Evolutionary conservation across 768 basidiomycete genomes (phyloP).

Genomic region (Lentinus tigrinus): DNA sequence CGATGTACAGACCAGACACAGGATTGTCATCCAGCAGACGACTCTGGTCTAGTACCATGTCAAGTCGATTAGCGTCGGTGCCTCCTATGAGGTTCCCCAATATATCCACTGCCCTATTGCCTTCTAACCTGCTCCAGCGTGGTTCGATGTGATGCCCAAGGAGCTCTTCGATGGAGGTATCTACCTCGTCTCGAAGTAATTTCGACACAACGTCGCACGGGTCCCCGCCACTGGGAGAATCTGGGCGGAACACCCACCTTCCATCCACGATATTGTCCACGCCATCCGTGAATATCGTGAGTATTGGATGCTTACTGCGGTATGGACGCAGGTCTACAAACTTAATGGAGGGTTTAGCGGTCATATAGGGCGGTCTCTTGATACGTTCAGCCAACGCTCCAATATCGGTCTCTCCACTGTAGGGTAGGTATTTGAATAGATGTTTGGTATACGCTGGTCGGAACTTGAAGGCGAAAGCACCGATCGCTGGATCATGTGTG

Average conservation of each 20-base stretch:
- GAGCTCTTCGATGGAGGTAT: background rate
- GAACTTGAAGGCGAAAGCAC: no score
- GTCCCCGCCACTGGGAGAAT: background rate
- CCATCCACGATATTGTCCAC: slow-evolving; percentile 3
- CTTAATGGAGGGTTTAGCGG: no score
- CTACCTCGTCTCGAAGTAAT: background rate
- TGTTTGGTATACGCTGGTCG: no score
- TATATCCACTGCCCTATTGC: background rate
- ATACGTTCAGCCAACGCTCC: no score
- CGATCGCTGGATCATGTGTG: no score
- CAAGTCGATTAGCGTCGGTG: background rate
- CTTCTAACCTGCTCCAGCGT: background rate
- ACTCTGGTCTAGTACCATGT: background rate
- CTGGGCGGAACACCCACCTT: background rate
- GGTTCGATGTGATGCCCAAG: background rate
- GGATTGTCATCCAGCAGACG: no score
- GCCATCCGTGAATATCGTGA: background rate
- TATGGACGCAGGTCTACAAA: no score
- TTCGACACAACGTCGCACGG: background rate
- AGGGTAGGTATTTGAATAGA: no score
- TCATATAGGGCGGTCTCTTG: no score
- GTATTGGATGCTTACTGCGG: no score
- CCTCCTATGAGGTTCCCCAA: background rate
- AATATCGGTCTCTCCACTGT: no score
- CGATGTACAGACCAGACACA: no score